Base-by-base conservation (phyloP, 73 alveolate genomes). In the Paramecium caudatum region DNA sequence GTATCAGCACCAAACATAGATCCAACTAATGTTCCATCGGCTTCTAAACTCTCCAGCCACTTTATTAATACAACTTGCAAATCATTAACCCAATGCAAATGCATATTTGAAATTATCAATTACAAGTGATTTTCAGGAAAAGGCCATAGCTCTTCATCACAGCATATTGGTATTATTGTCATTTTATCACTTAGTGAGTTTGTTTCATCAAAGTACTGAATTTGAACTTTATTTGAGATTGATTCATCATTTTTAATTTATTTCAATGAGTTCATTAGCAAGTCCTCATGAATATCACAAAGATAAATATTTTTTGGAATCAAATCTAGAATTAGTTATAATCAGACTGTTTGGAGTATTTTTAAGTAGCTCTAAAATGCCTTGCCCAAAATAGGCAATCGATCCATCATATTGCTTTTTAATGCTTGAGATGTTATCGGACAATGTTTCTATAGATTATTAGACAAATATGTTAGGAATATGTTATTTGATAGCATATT, bases 1-100 rank as follows among this genome's bases (percentile, higher is more conserved):
- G 94, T 90, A 43, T 91, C 95, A 30, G 81, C 48, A 50, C 95
- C 95, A 46, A 91, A 49, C 36, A 90, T 81, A 7, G 92, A 46
- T 46, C 95, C 94, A 41, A 85, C 23, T 8, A 34, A 5, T 19
- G 92, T 45, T 6, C 95, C 95, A 46, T 91, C 95, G 5, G 95
- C 70, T 34, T 49, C 81, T 15, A 91, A 45, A 25, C 92, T 65
- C 13, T 68, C 88, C 19, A 90, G 25, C 48, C 91, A 88, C 47
- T 61, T 91, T 37, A 55, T 61, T 37, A 86, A 61, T 1, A 83
- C 91, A 27, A 61, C 91, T 36, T 70, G 65, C 37, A 91, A 34
- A 5, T 91, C 90, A 88, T 90, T 91, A 7, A 88, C 91, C 62
- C 91, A 91, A 48, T 91, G 93, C 30, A 91, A 30, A 62, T 91